Base-by-base conservation (phyloP, 108 stramenopile genomes). In the Fragilariopsis cylindrus region DNA sequence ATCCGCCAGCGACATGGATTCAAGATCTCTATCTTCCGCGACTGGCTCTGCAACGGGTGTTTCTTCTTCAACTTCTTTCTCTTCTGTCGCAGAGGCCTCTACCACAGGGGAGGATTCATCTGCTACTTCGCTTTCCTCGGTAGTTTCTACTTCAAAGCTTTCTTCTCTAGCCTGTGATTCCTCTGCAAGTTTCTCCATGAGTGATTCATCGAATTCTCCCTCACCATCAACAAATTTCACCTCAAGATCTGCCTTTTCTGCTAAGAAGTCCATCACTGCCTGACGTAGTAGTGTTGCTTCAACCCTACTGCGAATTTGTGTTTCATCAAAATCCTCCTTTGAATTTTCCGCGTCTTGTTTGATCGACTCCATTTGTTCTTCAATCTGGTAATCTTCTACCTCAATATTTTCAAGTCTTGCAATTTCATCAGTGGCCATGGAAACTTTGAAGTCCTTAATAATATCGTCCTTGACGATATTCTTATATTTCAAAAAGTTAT, bases 401-500 rank as follows among this genome's bases (percentile, higher is more conserved):
- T 87, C 78, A 71, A 96, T 92, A 40, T 79, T 80, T 69, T 96
- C 94, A 53, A 89, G 69, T 57, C 91, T 76, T 9, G 88, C 90
- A 75, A 96, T 90, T 74, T 96, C 94, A 75, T 92, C 92, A 13
- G 89, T 81, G 7, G 91, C 94, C 87, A 96, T 90, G 75, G 87
- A 88, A 18, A 87, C 85, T 71, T 91, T 90, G 74, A 96, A 92
- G 76, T 96, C 94, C 13, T 81, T 60, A 13, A 88, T 74, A 64
- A 96, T 93, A 52, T 85, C 89, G 48, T 82, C 79, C 81, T 83
- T 88, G 18, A 76, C 83, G 73, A 98, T 85, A 48, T 98, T 92
- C 78, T 93, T 92, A 87, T 98, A 98, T 84, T 98, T 98, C 60
- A 81, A 54, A 80, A 98, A 98, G 82, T 96, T 96, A 63, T 96